Percentiles rank a stretch among this genome's conserved stretches.
These are phyloP conservation scores for Wickerhamiella parazyma DNA, from an alignment of 805 yeast species.

Conservation along the genomic window DNA sequence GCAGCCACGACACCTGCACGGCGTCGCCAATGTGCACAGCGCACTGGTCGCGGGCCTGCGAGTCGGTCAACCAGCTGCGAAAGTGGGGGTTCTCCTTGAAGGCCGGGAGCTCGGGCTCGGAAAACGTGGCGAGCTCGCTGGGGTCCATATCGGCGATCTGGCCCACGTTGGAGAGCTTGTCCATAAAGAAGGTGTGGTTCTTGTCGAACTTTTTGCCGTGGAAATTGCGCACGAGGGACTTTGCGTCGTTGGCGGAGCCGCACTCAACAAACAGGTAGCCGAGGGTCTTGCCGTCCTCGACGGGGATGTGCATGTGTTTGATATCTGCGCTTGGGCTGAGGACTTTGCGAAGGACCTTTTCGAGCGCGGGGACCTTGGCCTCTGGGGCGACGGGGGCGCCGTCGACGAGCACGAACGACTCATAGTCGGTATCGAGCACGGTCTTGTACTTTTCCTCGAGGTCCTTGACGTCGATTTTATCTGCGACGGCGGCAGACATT, in stretches of 20 bases:
- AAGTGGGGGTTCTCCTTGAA: constrained; percentile 69
- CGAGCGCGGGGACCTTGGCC: constrained; percentile 66
- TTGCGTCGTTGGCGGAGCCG: constrained; percentile 51
- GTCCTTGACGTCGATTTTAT: constrained; percentile 56
- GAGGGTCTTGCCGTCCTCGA: constrained; percentile 59
- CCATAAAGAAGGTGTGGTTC: constrained; percentile 78
- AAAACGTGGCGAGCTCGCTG: constrained; percentile 41
- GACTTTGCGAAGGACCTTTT: constrained; percentile 72
- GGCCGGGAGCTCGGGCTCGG: constrained; percentile 59
- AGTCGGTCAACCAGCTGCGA: constrained; percentile 84
- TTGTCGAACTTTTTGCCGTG: constrained; percentile 87
- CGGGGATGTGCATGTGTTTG: constrained; percentile 65
- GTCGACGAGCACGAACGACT: constrained; percentile 71
- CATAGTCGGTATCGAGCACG: constrained; percentile 48
- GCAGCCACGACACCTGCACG: constrained; percentile 81
- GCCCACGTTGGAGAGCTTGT: constrained; percentile 40
- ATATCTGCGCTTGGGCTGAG: constrained; percentile 69
- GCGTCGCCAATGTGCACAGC: constrained; percentile 64
- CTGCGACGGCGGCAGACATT: constrained; percentile 6
- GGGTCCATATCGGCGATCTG: constrained; percentile 51
- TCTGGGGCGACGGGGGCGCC: constrained; percentile 96
- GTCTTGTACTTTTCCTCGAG: constrained; percentile 64
- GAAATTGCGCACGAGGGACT: constrained; percentile 62
- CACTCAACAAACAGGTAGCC: constrained; percentile 77
- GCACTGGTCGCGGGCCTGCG: constrained; percentile 80